Conservation (phyloP, 805 yeast species). For the Blastobotrys parvus region DNA sequence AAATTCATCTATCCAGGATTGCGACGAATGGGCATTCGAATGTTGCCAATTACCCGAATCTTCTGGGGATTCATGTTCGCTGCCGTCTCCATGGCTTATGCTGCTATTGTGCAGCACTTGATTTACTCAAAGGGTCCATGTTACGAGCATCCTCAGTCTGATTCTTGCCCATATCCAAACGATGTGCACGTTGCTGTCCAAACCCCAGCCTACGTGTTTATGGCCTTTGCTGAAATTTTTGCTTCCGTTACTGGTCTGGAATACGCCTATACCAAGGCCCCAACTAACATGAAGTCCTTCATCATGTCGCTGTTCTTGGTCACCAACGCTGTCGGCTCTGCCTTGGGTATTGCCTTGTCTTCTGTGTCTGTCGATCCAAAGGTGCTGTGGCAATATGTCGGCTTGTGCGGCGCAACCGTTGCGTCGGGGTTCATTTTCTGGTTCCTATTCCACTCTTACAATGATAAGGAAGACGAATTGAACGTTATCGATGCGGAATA, state of each 20-base stretch:
- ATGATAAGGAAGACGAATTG: constrained; percentile 48
- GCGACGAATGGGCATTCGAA: constrained; percentile 41
- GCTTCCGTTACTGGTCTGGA: constrained; percentile 78
- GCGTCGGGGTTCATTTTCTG: constrained; percentile 56
- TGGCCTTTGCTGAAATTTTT: constrained; percentile 69
- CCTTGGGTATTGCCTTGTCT: constrained; percentile 64
- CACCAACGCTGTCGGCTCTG: constrained; percentile 71
- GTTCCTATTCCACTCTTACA: constrained; percentile 47
- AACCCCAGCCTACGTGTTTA: constrained; percentile 62
- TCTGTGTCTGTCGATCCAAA: constrained; percentile 63
- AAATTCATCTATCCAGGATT: constrained; percentile 46
- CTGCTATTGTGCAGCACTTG: constrained; percentile 64
- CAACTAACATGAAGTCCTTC: constrained; percentile 56
- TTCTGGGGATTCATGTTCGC: constrained; percentile 62
- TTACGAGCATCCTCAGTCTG: constrained; percentile 52
- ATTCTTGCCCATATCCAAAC: constrained; percentile 43
- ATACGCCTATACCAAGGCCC: constrained; percentile 79
- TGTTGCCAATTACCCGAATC: constrained; percentile 67
- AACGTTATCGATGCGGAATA: constrained; percentile 41
- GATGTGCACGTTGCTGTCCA: constrained; percentile 62
- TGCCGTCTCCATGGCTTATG: constrained; percentile 59
- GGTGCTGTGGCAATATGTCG: constrained; percentile 60
- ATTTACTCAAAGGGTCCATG: constrained; percentile 70
- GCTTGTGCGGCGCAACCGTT: constrained; percentile 51
- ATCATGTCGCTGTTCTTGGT: constrained; percentile 55